Percentiles rank a stretch among this genome's conserved stretches.
phyloP scores from a whole-genome alignment of 176 grass and related monocot species.

The Hyparrhenia diplandra region DNA sequence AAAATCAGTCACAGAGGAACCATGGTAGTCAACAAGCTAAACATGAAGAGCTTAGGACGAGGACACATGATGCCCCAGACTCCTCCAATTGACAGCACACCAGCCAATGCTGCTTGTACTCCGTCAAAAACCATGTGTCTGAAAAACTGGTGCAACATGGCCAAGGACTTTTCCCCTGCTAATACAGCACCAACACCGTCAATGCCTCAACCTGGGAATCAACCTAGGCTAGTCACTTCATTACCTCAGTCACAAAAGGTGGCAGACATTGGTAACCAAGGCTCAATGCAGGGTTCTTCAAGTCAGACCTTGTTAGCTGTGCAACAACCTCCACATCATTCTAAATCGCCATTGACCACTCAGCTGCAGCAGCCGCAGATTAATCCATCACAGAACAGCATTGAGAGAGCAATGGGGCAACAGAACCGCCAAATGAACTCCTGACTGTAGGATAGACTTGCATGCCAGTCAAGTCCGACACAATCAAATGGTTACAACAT shows the following conservation, averaged over 20 bases:
- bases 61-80: constrained; percentile 66
- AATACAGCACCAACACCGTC: constrained; percentile 26
- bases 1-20: constrained; percentile 67
- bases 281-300: constrained; percentile 48
- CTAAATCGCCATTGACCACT: constrained; percentile 19
- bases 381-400: constrained; percentile 44
- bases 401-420: constrained; percentile 39
- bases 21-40: constrained; percentile 76
- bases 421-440: constrained; percentile 44
- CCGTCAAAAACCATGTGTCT: constrained; percentile 42
- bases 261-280: no score
- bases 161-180: constrained; percentile 30
- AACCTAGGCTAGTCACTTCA: constrained; percentile 48
- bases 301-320: constrained; percentile 28
- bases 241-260: constrained; percentile 46
- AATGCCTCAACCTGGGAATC: constrained; percentile 49
- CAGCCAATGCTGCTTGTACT: constrained; percentile 34
- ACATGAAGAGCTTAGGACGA: constrained; percentile 78
- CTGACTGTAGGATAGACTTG: constrained; percentile 27
- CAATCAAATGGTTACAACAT: constrained; percentile 39
- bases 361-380: constrained; percentile 36
- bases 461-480: constrained; percentile 33
- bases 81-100: constrained; percentile 30
- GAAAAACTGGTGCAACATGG: constrained; percentile 53
- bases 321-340: constrained; percentile 29